These are phyloP conservation scores for Backusella circina DNA, from an alignment of 192 early-diverging fungal species.

Conservation along the genomic window DNA sequence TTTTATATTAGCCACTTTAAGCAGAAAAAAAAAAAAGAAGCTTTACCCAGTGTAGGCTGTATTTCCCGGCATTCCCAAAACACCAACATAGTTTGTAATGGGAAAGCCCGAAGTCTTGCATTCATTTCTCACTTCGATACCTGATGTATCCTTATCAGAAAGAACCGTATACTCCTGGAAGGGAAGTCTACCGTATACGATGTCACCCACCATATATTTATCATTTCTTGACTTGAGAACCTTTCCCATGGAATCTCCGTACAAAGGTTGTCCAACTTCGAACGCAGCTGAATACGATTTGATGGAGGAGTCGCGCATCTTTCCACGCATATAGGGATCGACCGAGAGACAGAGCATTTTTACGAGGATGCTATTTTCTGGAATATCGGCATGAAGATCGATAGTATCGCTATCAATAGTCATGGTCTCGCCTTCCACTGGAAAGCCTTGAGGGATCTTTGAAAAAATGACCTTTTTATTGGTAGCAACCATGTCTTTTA, in stretches of 20 bases:
- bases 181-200: slow-evolving; percentile 50
- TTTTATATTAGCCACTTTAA: background rate
- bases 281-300: slow-evolving; percentile 47
- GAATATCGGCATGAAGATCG: slow-evolving; percentile 41
- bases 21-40: slow-evolving; percentile 8
- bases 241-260: slow-evolving; percentile 54
- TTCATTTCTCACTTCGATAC: slow-evolving; percentile 33
- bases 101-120: slow-evolving; percentile 42
- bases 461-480: slow-evolving; percentile 34
- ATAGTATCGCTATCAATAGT: slow-evolving; percentile 38
- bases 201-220: slow-evolving; percentile 57
- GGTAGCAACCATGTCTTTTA: slow-evolving; percentile 36
- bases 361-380: slow-evolving; percentile 47
- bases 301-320: slow-evolving; percentile 49
- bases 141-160: slow-evolving; percentile 20
- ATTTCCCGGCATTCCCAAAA: slow-evolving; percentile 78
- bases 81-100: slow-evolving; percentile 56
- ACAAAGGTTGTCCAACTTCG: slow-evolving; percentile 58
- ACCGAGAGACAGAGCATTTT: slow-evolving; percentile 66
- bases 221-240: slow-evolving; percentile 64
- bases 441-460: slow-evolving; percentile 32
- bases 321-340: slow-evolving; percentile 74
- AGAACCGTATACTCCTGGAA: slow-evolving; percentile 60
- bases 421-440: slow-evolving; percentile 44
- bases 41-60: slow-evolving; percentile 64